Conservation (phyloP, 805 yeast species). For the Brettanomyces bruxellensis region DNA sequence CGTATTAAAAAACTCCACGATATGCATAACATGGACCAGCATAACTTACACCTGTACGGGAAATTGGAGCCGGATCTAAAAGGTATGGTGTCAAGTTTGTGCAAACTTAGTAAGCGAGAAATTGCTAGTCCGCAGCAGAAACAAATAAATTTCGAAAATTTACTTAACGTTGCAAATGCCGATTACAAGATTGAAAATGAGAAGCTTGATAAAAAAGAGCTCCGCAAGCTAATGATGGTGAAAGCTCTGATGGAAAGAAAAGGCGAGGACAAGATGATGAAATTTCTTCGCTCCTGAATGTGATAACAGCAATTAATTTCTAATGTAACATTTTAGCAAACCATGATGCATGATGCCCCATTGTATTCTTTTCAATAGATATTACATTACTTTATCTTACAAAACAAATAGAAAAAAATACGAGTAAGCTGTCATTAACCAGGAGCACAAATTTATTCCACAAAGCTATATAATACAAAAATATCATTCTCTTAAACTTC, state of each 20-base stretch:
- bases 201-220: slow-evolving; percentile 28
- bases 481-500: too few species aligned
- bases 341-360: not conserved
- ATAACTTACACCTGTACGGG: slow-evolving; percentile 25
- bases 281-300: slow-evolving; percentile 33
- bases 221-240: slow-evolving; percentile 43
- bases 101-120: slow-evolving; percentile 24
- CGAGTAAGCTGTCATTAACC: too few species aligned
- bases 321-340: not conserved
- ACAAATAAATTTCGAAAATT: slow-evolving; percentile 36
- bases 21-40: slow-evolving; percentile 24
- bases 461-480: too few species aligned
- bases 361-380: not conserved
- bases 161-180: slow-evolving; percentile 31
- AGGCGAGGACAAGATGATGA: slow-evolving; percentile 57
- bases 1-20: slow-evolving; percentile 28
- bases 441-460: too few species aligned
- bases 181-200: slow-evolving; percentile 13
- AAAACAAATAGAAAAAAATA: too few species aligned
- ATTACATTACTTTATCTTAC: too few species aligned
- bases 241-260: slow-evolving; percentile 55
- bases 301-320: not conserved
- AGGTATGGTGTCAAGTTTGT: slow-evolving; percentile 25
- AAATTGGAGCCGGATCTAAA: slow-evolving; percentile 15
- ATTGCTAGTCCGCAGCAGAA: slow-evolving; percentile 21